Base-by-base conservation (phyloP, 2,329 filamentous ascomycete genomes). In the Hysterium pulicare region DNA sequence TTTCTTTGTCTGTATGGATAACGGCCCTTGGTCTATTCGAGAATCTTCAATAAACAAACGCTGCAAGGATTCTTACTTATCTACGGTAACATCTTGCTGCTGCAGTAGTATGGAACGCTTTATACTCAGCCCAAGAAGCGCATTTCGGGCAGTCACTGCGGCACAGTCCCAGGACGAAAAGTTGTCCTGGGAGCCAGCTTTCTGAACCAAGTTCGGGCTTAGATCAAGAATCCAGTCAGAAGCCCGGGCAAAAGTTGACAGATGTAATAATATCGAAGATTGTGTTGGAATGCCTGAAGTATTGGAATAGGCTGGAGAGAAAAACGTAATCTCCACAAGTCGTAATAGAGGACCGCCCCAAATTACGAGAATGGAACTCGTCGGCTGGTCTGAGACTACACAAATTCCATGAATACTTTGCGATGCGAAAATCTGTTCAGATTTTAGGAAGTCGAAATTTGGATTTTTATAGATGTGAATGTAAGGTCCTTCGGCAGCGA, bases 81-180 rank as follows among this genome's bases (percentile, higher is more conserved):
- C 8, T 2, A 33, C 16, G 16, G 10, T 20, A 9, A 42, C 30
- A 32, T 52, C 30, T 39, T 17, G 19, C 24, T 19, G 32, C 21
- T 7, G 31, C 26, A 37, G 38, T 16, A 23, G 38, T 36, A 19
- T 28, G 20, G 28, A 17, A 23, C 37, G 34, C 21, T 57, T 30
- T 38, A 60, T 47, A 6, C 54, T 58, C 16, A 86, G 62, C 22
- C 73, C 73, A 5, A 87, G 64, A 4, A 94, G 73, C 38, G 88
- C 84, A 72, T 97, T 96, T 66, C 97, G 90, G 1, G 91, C 89
- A 2, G 90, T 95, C 13, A 94, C 74, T 9, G 93, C 81, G 13
- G 78, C 81, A 9, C 61, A 45, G 55, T 53, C 45, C 55, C 62
- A 28, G 16, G 10, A 24, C 20, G 26, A n/a, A 8, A 17, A 17